Conservation (phyloP, 2,329 filamentous ascomycete species). For the Akanthomyces lecanii region DNA sequence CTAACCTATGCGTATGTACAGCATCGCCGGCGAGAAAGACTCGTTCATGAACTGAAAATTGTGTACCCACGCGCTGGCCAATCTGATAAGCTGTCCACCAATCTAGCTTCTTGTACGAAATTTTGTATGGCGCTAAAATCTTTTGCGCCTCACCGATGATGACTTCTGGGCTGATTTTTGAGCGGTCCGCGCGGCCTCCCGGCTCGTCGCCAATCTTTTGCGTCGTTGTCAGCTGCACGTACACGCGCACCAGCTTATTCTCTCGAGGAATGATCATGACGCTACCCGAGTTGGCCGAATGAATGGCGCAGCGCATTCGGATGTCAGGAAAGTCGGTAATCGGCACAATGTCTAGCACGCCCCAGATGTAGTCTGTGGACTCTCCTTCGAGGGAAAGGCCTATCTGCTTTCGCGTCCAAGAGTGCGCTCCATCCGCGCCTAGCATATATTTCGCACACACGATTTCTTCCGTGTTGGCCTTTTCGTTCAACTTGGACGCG, state of each 20-base stretch:
- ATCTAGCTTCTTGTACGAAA: slow-evolving; percentile 60
- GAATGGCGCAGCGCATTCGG: slow-evolving; percentile 53
- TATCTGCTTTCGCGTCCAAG: slow-evolving; percentile 57
- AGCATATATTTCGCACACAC: slow-evolving; percentile 54
- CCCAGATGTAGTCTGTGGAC: slow-evolving; percentile 50
- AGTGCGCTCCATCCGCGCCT: slow-evolving; percentile 65
- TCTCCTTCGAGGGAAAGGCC: slow-evolving; percentile 54
- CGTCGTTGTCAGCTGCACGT: slow-evolving; percentile 56
- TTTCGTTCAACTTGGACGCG: slow-evolving; percentile 21
- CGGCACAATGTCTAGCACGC: slow-evolving; percentile 41
- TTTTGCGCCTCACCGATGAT: slow-evolving; percentile 60
- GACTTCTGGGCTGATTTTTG: slow-evolving; percentile 58
- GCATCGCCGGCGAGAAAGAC: slow-evolving; percentile 70
- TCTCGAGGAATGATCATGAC: slow-evolving; percentile 64
- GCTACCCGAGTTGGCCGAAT: slow-evolving; percentile 51
- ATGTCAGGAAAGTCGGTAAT: slow-evolving; percentile 56
- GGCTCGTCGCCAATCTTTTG: slow-evolving; percentile 32
- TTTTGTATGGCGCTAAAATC: slow-evolving; percentile 63
- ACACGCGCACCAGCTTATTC: slow-evolving; percentile 58
- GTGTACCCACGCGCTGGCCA: slow-evolving; percentile 57
- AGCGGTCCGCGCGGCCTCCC: slow-evolving; percentile 47
- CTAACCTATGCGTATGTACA: slow-evolving; percentile 43
- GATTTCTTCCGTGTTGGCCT: slow-evolving; percentile 25
- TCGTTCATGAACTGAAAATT: slow-evolving; percentile 52
- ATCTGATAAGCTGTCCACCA: slow-evolving; percentile 71